Base-by-base conservation (phyloP, 176 grass and related monocot genomes). In the Bonia amplexicaulis region DNA sequence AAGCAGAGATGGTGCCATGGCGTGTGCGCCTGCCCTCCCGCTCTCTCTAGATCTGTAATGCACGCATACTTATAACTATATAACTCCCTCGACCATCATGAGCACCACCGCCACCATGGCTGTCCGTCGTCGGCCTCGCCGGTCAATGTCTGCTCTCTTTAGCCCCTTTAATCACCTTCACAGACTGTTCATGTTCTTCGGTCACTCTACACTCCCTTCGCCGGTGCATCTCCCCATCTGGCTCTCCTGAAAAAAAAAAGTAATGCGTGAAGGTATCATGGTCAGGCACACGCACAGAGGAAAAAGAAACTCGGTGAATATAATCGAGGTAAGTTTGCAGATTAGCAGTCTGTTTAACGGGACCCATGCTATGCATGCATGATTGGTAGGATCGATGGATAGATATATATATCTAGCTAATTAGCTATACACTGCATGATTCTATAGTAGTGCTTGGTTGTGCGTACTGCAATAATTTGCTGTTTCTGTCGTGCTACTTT, bases 171-270 rank as follows among this genome's bases (percentile, higher is more conserved):
- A 9, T 10, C 0, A 69, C 65, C 48, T 15, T 68, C 45, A 13
- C 52, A 12, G 57, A 65, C 27, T 31, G 23, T 54, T 26, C 29
- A n/a, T 13, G 23, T 35, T n/a, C 16, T 29, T 54, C 60, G 11
- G 12, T 48, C 26, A 27, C 2, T 22, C 87, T 89, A 92, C 41
- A 68, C 90, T 87, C 90, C 84, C 80, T 11, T 89, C 12, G 57
- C 84, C 20, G 90, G 90, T 59, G 84, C 78, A 0, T 86, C 87
- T 74, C 90, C 90, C 87, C 87, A 92, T 79, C 87, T 83, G 11
- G 79, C 75, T 80, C 90, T 86, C 80, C 90, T 92, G 90, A 65
- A 80, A 77, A 71, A 51, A 52, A 14, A 40, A 84, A 23, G 66
- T 46, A 84, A 29, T 23, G 77, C 22, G 47, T 16, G 27, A 66